Evolutionary conservation across 805 yeast species (phyloP).

Genomic region (Candida methanosorbosa): DNA sequence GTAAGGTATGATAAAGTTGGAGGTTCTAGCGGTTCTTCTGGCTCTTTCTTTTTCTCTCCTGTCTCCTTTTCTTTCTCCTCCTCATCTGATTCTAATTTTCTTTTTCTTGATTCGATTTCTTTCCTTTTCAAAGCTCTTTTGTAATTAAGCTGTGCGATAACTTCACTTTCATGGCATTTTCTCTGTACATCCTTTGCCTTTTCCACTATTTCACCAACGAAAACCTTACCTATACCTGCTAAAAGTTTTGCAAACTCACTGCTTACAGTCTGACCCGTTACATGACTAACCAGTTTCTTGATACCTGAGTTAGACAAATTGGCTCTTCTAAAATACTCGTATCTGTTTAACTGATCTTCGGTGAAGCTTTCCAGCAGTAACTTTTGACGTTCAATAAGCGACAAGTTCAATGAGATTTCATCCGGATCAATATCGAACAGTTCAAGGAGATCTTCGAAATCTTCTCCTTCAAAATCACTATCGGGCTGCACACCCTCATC

Average conservation of each 20-base stretch:
- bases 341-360: slow-evolving; percentile 77
- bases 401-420: slow-evolving; percentile 24
- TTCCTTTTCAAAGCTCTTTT: slow-evolving; percentile 25
- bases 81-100: slow-evolving; percentile 10
- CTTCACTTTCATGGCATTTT: slow-evolving; percentile 36
- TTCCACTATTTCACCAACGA: slow-evolving; percentile 85
- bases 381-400: slow-evolving; percentile 49
- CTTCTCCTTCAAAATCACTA: slow-evolving; percentile 13
- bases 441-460: slow-evolving; percentile 22
- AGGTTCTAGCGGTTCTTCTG: slow-evolving; percentile 5
- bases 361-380: slow-evolving; percentile 65
- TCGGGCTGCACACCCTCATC: slow-evolving; percentile 19
- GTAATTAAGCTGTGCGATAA: slow-evolving; percentile 29
- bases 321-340: slow-evolving; percentile 80
- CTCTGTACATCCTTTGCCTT: slow-evolving; percentile 67
- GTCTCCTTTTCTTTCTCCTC: slow-evolving; percentile 15
- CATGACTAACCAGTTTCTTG: slow-evolving; percentile 70
- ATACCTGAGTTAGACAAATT: slow-evolving; percentile 66
- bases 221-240: slow-evolving; percentile 81
- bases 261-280: slow-evolving; percentile 72
- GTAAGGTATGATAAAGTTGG: neutral
- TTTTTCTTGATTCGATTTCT: slow-evolving; percentile 20
- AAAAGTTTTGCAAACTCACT: slow-evolving; percentile 72
- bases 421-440: slow-evolving; percentile 22
- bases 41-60: slow-evolving; percentile 23